Evolutionary conservation across 176 grass and related monocot species (phyloP).

Genomic region (Urochloa ruziziensis): DNA sequence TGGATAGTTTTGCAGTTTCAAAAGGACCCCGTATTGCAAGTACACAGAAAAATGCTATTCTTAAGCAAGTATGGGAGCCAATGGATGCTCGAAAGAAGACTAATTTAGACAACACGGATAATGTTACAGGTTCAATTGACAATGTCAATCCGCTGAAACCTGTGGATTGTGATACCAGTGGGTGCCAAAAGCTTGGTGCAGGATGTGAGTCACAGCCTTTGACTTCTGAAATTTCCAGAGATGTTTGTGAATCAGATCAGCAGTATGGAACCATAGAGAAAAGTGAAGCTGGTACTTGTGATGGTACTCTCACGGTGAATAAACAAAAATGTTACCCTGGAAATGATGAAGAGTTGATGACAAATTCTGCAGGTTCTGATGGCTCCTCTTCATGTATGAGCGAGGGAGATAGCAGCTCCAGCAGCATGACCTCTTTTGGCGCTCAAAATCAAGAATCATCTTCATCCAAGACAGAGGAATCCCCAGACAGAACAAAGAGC

Average conservation of each 20-base stretch:
- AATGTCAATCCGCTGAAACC: constrained; percentile 30
- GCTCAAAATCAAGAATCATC: constrained; percentile 70
- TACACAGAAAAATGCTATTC: constrained; percentile 53
- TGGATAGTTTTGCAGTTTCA: constrained; percentile 29
- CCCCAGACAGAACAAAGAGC: constrained; percentile 31
- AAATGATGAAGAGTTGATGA: constrained; percentile 42
- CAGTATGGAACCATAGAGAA: constrained; percentile 3
- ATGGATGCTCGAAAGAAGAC: constrained; percentile 70
- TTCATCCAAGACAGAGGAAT: constrained; percentile 84
- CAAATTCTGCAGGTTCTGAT: constrained; percentile 56
- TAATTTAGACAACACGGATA: constrained; percentile 31
- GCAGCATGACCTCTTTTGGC: constrained; percentile 65
- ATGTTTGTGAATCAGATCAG: constrained; percentile 33
- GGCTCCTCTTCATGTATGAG: constrained; percentile 69
- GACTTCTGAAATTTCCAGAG: constrained; percentile 31
- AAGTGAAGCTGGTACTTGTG: constrained; percentile 28
- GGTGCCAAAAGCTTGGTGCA: constrained; percentile 17
- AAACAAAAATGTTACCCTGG: constrained; percentile 31
- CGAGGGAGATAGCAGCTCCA: constrained; percentile 70
- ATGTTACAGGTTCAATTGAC: constrained; percentile 16
- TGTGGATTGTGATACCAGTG: constrained; percentile 26
- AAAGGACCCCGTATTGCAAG: constrained; percentile 47
- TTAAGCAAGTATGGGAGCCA: constrained; percentile 94
- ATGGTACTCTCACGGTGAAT: constrained; percentile 7
- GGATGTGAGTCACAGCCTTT: constrained; percentile 28